A percentile compares a stretch with the other conserved stretches of the same genome.
Evolutionary conservation across 2,329 filamentous ascomycete genomes (phyloP).

Genomic region (Hymenoscyphus fructigenus): DNA sequence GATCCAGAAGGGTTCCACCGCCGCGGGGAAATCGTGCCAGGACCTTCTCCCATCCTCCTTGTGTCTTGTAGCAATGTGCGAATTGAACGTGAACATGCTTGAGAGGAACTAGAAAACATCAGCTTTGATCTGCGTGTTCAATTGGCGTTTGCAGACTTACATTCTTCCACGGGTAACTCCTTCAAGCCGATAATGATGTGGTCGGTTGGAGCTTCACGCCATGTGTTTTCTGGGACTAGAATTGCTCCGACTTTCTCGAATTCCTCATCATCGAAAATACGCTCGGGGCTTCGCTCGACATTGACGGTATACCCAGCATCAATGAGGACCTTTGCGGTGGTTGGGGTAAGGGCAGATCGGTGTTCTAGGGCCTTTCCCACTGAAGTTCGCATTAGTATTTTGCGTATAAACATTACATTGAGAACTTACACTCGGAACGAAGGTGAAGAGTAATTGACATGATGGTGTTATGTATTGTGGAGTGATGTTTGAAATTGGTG

Average conservation of each 20-base stretch:
- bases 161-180: constrained; percentile 71
- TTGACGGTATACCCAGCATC: constrained; percentile 68
- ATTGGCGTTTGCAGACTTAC: constrained; percentile 39
- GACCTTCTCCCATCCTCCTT: constrained; percentile 75
- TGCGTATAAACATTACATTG: constrained; percentile 22
- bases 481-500: neutral
- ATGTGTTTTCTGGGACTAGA: constrained; percentile 65
- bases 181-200: constrained; percentile 75
- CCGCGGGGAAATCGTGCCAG: constrained; percentile 78
- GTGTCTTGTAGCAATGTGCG: constrained; percentile 73
- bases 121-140: constrained; percentile 3
- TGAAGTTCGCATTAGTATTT: constrained; percentile 32
- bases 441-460: constrained; percentile 41
- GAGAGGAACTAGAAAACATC: constrained; percentile 52
- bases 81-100: constrained; percentile 74
- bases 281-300: constrained; percentile 65
- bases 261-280: constrained; percentile 64
- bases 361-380: constrained; percentile 43
- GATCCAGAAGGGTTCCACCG: constrained; percentile 74
- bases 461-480: constrained; percentile 13
- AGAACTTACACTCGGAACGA: constrained; percentile 41
- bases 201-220: constrained; percentile 65
- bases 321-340: constrained; percentile 58
- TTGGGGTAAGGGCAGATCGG: constrained; percentile 40
- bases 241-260: constrained; percentile 63